Percentiles rank a stretch among this genome's conserved stretches.
Evolutionary conservation across 2,329 filamentous ascomycete genomes (phyloP).

Genomic region (Fusarium concolor): DNA sequence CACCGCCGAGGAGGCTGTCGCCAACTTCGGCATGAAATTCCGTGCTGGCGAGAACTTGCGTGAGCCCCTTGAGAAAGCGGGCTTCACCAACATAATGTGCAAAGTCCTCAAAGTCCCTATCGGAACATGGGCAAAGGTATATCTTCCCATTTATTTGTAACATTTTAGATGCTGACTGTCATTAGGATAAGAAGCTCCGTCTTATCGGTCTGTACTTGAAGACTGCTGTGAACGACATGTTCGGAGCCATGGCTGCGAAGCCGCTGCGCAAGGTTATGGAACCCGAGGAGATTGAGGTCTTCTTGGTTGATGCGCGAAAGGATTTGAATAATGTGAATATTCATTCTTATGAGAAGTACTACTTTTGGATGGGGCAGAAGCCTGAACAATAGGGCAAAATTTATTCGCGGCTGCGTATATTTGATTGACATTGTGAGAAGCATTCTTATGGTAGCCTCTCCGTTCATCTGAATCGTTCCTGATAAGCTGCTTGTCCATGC

Average conservation of each 20-base stretch:
- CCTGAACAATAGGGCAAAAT: background rate
- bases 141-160: rapidly evolving
- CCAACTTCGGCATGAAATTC: conserved; percentile 52
- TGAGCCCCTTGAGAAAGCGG: conserved; percentile 25
- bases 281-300: conserved; percentile 32
- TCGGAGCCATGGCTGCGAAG: conserved; percentile 43
- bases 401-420: no score
- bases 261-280: conserved; percentile 33
- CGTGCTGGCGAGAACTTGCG: conserved; percentile 32
- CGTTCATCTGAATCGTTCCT: no score
- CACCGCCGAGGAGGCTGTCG: conserved; percentile 32
- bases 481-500: no score
- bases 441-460: no score
- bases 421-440: no score
- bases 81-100: conserved; percentile 35
- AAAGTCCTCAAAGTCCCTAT: conserved; percentile 40
- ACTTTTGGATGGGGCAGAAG: conserved; percentile 45
- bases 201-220: conserved; percentile 33
- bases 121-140: conserved; percentile 39
- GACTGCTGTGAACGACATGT: conserved; percentile 40
- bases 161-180: background rate
- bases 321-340: conserved; percentile 26
- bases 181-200: conserved; percentile 38
- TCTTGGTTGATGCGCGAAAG: conserved; percentile 31
- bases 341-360: conserved; percentile 43